phyloP scores from a whole-genome alignment of 345 rosid genomes.

The Eucalyptus sp. region DNA sequence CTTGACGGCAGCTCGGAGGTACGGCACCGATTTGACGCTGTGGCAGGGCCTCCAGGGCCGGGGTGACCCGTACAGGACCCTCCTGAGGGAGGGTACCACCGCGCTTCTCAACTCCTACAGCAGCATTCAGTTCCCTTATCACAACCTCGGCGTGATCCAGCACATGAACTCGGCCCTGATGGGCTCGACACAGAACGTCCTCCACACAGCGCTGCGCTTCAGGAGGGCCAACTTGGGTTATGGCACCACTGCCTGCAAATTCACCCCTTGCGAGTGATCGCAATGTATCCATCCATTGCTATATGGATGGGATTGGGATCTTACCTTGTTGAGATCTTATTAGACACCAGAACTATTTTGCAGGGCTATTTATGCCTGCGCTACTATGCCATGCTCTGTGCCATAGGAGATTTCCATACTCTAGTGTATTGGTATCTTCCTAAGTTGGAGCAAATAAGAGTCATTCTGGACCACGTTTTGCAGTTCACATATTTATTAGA shows the following conservation, averaged over 20 bases:
- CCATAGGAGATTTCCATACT: background rate
- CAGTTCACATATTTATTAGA: background rate
- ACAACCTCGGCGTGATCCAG: conserved; percentile 28
- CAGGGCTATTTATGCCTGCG: background rate
- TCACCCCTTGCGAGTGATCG: conserved; percentile 5
- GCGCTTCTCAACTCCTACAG: conserved; percentile 81
- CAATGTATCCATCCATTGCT: background rate
- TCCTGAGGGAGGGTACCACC: conserved; percentile 69
- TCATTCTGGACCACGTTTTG: background rate
- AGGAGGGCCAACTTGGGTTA: conserved; percentile 60
- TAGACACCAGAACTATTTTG: background rate
- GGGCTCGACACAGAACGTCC: conserved; percentile 39
- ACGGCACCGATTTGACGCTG: conserved; percentile 54
- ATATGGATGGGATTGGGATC: background rate
- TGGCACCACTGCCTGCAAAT: conserved; percentile 23
- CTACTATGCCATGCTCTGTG: background rate
- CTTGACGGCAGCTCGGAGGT: conserved; percentile 30
- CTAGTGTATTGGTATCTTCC: background rate
- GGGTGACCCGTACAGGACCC: conserved; percentile 70
- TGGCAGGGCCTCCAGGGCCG: conserved; percentile 51
- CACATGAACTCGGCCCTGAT: conserved; percentile 47
- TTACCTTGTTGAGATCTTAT: background rate
- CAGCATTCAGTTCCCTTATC: conserved; percentile 48
- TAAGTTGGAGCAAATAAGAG: background rate
- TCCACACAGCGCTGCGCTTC: conserved; percentile 53